phyloP scores from a whole-genome alignment of 495 filamentous ascomycete species.

The Penicillium cinerascens region DNA sequence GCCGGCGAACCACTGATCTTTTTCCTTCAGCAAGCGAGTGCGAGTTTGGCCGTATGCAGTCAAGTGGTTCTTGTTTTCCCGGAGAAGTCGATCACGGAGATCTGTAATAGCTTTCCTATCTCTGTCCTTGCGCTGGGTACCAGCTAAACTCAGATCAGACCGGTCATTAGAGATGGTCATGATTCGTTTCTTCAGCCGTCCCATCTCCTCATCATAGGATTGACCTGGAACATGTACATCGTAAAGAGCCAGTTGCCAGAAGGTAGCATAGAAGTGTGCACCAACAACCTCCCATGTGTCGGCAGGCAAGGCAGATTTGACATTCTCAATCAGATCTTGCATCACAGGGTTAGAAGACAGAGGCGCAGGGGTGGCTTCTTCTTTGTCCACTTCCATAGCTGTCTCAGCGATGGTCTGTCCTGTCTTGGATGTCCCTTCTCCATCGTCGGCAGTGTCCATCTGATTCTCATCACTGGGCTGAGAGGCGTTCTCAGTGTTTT shows the following conservation, averaged over 20 bases:
- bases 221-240: constrained; percentile 71
- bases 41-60: constrained; percentile 59
- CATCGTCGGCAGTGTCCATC: constrained; percentile 35
- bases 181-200: constrained; percentile 57
- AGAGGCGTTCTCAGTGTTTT: constrained; percentile 15
- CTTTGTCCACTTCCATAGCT: constrained; percentile 40
- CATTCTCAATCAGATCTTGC: constrained; percentile 65
- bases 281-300: constrained; percentile 65
- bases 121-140: constrained; percentile 59
- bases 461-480: constrained; percentile 26
- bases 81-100: constrained; percentile 57
- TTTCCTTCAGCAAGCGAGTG: constrained; percentile 67
- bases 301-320: constrained; percentile 58
- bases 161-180: constrained; percentile 64
- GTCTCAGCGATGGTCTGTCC: constrained; percentile 13
- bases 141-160: constrained; percentile 61
- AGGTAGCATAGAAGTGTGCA: constrained; percentile 78
- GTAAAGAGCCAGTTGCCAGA: constrained; percentile 84
- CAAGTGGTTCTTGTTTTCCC: constrained; percentile 68
- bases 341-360: constrained; percentile 66
- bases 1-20: constrained; percentile 71
- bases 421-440: constrained; percentile 13
- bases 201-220: constrained; percentile 70
- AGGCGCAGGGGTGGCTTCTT: constrained; percentile 14
- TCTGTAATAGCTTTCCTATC: constrained; percentile 59